A percentile compares a stretch with the other conserved stretches of the same genome.
Evolutionary conservation across 352 stramenopile species (phyloP).

Genomic region (Thraustochytrium sp.): DNA sequence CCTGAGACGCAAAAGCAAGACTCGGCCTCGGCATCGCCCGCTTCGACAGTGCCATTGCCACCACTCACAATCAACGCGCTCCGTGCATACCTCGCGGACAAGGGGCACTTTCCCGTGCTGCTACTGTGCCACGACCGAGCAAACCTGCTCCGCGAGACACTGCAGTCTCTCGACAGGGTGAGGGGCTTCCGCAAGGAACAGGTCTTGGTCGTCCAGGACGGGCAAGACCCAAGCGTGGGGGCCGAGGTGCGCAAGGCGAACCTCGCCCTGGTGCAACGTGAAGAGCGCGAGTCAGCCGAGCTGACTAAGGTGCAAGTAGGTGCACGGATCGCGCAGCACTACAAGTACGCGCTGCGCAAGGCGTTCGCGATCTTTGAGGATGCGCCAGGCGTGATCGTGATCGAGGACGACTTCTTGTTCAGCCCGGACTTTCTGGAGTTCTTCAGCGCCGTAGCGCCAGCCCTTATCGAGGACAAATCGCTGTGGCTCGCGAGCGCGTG

Average conservation of each 20-base stretch:
- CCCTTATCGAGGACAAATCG: slow-evolving; percentile 48
- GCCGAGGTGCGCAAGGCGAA: not conserved
- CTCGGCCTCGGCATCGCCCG: too few relatives aligned
- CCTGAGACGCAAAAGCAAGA: too few relatives aligned
- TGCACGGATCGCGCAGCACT: slow-evolving; percentile 45
- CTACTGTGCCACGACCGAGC: slow-evolving; percentile 43
- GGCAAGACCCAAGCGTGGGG: not conserved
- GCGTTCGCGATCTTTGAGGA: slow-evolving; percentile 23
- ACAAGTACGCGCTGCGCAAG: slow-evolving; percentile 43
- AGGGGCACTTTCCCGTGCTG: slow-evolving; percentile 39
- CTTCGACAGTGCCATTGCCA: too few relatives aligned
- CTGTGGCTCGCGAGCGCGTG: slow-evolving; percentile 54
- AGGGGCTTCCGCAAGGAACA: slow-evolving; percentile 25
- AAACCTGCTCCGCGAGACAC: slow-evolving; percentile 13
- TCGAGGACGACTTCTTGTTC: slow-evolving; percentile 51
- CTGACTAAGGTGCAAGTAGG: not conserved
- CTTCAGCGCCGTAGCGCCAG: slow-evolving; percentile 23
- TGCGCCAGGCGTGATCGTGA: slow-evolving; percentile 45
- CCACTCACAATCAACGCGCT: too few relatives aligned
- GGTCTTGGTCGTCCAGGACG: slow-evolving; percentile 47
- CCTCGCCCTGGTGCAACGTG: not conserved
- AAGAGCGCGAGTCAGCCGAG: not conserved
- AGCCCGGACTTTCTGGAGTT: slow-evolving; percentile 49
- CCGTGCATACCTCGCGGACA: not conserved
- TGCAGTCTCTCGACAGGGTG: slow-evolving; percentile 16